Evolutionary conservation across 352 stramenopile species (phyloP).

Genomic region (Globisporangium alternatum): DNA sequence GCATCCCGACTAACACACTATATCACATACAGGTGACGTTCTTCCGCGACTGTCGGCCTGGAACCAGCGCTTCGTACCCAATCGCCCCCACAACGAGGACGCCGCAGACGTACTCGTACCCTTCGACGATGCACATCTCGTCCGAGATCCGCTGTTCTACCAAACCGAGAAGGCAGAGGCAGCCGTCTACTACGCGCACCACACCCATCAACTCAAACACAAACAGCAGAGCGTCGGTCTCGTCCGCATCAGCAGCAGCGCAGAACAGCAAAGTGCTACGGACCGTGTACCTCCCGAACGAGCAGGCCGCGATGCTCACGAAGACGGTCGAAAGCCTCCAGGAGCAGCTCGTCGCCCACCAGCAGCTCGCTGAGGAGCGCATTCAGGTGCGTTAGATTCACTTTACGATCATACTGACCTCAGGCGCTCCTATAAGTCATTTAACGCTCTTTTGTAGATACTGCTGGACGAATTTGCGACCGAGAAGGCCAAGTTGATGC

Average conservation of each 20-base stretch:
- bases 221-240: slow-evolving; percentile 19
- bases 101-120: slow-evolving; percentile 51
- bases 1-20: neutral
- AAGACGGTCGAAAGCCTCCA: slow-evolving; percentile 56
- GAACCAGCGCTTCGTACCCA: slow-evolving; percentile 48
- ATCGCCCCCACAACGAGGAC: slow-evolving; percentile 10
- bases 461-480: slow-evolving; percentile 53
- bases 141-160: slow-evolving; percentile 22
- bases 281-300: slow-evolving; percentile 79
- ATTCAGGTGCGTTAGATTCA: slow-evolving; percentile 40
- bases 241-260: neutral
- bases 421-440: no score
- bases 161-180: neutral
- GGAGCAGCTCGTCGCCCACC: slow-evolving; percentile 52
- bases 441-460: slow-evolving; percentile 19
- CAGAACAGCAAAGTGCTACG: slow-evolving; percentile 49
- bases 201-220: neutral
- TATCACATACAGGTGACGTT: slow-evolving; percentile 50
- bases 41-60: slow-evolving; percentile 67
- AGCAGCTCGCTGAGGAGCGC: slow-evolving; percentile 51
- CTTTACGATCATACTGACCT: neutral
- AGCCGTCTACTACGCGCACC: neutral
- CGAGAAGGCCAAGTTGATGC: slow-evolving; percentile 50
- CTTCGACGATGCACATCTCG: slow-evolving; percentile 73
- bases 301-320: slow-evolving; percentile 48